These are phyloP conservation scores for Colletotrichum sp. DNA, from an alignment of 2,329 filamentous ascomycete genomes.

Conservation along the genomic window DNA sequence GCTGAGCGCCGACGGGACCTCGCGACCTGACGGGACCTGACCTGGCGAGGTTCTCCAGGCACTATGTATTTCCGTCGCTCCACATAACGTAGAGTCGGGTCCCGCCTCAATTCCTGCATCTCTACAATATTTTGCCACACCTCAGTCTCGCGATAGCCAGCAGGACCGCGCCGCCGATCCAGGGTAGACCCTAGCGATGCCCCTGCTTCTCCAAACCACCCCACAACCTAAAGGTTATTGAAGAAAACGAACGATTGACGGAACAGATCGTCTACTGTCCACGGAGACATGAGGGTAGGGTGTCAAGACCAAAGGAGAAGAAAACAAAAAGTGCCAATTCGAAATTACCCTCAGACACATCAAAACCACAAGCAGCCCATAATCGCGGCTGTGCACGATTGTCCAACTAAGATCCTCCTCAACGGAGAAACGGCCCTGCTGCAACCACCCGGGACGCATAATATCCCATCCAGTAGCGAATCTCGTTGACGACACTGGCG, in stretches of 20 bases:
- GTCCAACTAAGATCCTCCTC: neutral
- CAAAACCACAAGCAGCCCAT: neutral
- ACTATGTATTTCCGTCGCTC: neutral
- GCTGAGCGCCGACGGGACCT: neutral
- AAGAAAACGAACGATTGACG: neutral
- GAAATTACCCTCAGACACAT: neutral
- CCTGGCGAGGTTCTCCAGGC: neutral
- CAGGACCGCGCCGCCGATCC: conserved; percentile 15
- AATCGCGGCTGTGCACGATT: neutral
- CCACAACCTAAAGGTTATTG: neutral
- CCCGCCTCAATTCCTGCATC: neutral
- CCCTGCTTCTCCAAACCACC: neutral
- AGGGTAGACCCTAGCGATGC: neutral
- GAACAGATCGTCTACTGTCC: neutral
- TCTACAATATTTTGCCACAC: neutral
- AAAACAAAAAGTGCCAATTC: neutral
- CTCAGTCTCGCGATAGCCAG: neutral
- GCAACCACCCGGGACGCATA: neutral
- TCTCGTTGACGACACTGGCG: neutral
- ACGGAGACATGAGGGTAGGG: neutral
- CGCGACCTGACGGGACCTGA: neutral
- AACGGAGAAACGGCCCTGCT: neutral
- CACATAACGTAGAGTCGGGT: neutral
- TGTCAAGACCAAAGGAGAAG: neutral
- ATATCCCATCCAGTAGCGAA: neutral